phyloP scores from a whole-genome alignment of 2,329 filamentous ascomycete species.

The Achaetomium macrosporum region DNA sequence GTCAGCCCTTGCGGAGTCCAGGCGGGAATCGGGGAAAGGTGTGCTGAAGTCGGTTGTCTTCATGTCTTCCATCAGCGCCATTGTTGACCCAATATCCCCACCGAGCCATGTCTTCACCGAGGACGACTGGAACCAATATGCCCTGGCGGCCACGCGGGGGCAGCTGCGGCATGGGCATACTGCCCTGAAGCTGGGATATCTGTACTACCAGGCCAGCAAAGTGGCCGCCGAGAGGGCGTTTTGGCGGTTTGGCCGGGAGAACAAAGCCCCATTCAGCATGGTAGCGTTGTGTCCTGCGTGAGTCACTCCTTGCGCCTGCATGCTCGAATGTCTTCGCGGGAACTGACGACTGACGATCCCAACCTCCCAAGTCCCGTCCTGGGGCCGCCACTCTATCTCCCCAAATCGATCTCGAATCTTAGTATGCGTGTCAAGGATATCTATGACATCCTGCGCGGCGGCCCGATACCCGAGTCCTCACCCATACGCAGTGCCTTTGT shows the following conservation, averaged over 20 bases:
- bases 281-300: conserved; percentile 15
- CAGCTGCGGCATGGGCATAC: conserved; percentile 12
- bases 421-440: conserved; percentile 28
- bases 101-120: conserved; percentile 20
- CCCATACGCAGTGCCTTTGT: conserved; percentile 29
- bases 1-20: conserved; percentile 15
- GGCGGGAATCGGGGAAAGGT: neutral
- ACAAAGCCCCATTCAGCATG: conserved; percentile 32
- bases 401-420: conserved; percentile 28
- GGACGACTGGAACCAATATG: conserved; percentile 24
- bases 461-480: conserved; percentile 23
- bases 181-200: conserved; percentile 14
- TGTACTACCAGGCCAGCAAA: conserved; percentile 30
- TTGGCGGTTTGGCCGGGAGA: conserved; percentile 32
- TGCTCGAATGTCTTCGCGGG: neutral
- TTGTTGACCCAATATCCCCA: neutral
- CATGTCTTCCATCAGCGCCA: conserved; percentile 24
- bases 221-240: conserved; percentile 28
- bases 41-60: conserved; percentile 24
- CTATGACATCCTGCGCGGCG: neutral
- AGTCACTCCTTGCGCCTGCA: conserved; percentile 3
- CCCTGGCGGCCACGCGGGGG: conserved; percentile 12
- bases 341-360: conserved; percentile 1
- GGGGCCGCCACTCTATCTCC: conserved; percentile 34
- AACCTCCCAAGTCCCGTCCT: conserved; percentile 31